Evolutionary conservation across 768 basidiomycete genomes (phyloP), one percentile per base, ranked within the genome.

Genomic region (Calocera cornea): DNA sequence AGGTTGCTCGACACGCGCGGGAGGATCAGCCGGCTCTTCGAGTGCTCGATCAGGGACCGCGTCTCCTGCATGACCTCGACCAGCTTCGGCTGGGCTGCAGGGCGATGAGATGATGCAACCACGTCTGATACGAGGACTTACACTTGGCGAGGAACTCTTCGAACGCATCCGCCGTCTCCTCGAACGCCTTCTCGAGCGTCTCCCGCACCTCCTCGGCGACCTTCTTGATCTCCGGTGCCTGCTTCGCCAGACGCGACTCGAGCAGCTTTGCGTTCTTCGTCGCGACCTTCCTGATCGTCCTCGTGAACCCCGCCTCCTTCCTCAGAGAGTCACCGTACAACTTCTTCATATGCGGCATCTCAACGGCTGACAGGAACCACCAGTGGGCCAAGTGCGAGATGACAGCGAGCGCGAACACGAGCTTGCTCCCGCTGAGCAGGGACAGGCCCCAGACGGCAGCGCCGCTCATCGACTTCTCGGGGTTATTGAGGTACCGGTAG

Each of bases 271-370:
- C 90, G 69, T 92, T 91, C 79, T 87, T 88, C 73, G 83, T 86
- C 2, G 94, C 94, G 11, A 95, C 92, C 68, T 83, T 90, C 78
- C 94, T 95, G 76, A 99, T 87, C n/a, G 97, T 95, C 79, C 97
- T 97, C 72, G 95, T 92, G 70, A 98, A 90, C 65, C 97, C 97
- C 1, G 95, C 95, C 68, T 98, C 95, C 77, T 94, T 92, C 70
- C 97, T 87, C 14, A 99, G 80, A 16, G 89, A 87, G 73, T 95
- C 86, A 1, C 97, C 95, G 76, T 99, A 99, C 22, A 98, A 81
- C 75, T 92, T 93, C 69, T 84, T 86, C 97, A 98, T 98, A 77
- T 98, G 97, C n/a, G 97, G 97, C 95, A 90, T 89, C 75, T 98
- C 97, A 27, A 98, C 94, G 65, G 78, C 83, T 71, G 84, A 86